Evolutionary conservation across 2,329 filamentous ascomycete genomes (phyloP).

Genomic region (Colletotrichum costaricense): DNA sequence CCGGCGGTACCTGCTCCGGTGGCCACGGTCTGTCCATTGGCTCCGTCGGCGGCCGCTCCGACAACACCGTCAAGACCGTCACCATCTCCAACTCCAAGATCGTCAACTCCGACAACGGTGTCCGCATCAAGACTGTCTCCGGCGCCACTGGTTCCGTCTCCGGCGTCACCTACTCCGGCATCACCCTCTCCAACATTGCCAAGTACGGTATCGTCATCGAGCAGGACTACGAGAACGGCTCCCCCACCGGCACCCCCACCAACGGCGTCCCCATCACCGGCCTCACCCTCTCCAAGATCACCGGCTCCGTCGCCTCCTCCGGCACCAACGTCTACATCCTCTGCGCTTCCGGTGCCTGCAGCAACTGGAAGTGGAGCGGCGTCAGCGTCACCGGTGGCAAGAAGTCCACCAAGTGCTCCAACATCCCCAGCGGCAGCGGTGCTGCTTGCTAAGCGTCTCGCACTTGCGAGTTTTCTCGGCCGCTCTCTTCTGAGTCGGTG

Average conservation of each 20-base stretch:
- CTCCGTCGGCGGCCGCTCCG: slow-evolving; percentile 56
- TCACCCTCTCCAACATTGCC: slow-evolving; percentile 54
- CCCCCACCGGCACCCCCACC: slow-evolving; percentile 55
- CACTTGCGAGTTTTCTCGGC: background rate
- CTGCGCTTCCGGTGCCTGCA: slow-evolving; percentile 62
- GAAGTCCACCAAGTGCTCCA: slow-evolving; percentile 43
- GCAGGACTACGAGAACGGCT: slow-evolving; percentile 62
- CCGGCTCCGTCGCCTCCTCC: slow-evolving; percentile 52
- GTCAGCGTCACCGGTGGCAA: slow-evolving; percentile 64
- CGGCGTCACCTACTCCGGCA: slow-evolving; percentile 55
- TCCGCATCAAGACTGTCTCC: slow-evolving; percentile 61
- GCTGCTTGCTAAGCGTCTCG: slow-evolving; percentile 26
- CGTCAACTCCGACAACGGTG: slow-evolving; percentile 64
- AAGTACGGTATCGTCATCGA: slow-evolving; percentile 54
- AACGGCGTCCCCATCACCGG: slow-evolving; percentile 65
- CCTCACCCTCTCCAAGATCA: slow-evolving; percentile 55
- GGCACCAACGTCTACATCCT: slow-evolving; percentile 63
- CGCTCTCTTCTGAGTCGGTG: background rate
- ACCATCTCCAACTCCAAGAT: slow-evolving; percentile 62
- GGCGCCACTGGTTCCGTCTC: slow-evolving; percentile 57
- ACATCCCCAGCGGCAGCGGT: slow-evolving; percentile 39
- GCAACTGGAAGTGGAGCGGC: slow-evolving; percentile 63
- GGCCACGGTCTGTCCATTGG: slow-evolving; percentile 57
- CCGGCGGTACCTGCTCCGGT: slow-evolving; percentile 54
- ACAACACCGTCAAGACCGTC: slow-evolving; percentile 65